Base-by-base conservation (phyloP, 2,329 filamentous ascomycete genomes). In the Escovopsis sp. region DNA sequence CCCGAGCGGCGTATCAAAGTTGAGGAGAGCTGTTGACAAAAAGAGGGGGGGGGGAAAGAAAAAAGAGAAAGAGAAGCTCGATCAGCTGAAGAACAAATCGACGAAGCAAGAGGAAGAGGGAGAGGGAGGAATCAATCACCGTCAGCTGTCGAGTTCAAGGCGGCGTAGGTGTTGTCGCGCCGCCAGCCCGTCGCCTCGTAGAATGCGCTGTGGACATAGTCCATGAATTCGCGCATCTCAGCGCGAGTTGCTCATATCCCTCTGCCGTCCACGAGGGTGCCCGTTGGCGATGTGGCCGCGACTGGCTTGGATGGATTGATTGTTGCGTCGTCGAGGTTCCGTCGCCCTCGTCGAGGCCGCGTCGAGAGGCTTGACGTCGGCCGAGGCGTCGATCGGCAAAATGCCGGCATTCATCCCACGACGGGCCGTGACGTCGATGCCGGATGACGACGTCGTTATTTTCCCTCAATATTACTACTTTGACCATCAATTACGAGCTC, bases 171-270 rank as follows among this genome's bases (percentile, higher is more conserved):
- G 63, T 94, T 94, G 68, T 95, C 86, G 55, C 78, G 72, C 58
- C 88, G 84, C 88, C 88, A 95, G 59, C 81, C 75, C 37, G 87
- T 88, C 43, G 83, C 81, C 58, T 83, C 73, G 61, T 86, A 84
- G 66, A 94, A 95, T 55, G 85, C 84, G 65, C 82, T 75, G 65
- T 94, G 86, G 67, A 95, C 81, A 68, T 93, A 89, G 65, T 94
- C 87, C 85, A 95, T 94, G 69, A 94, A 95, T 65, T 88, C 82
- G 67, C 91, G 79, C 88, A 95, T 95, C 41, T 65, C 55, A 56
- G 47, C 49, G 47, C 44, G 40, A 43, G 37, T 43, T 56, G 47
- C 40, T 48, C 56, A 58, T 60, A 48, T 54, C 51, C 50, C 43
- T 46, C 16, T 33, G 8, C 12, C 42, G 37, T 30, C 4, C 27